phyloP scores from a whole-genome alignment of 192 early-diverging fungal species.

The Mortierella claussenii region DNA sequence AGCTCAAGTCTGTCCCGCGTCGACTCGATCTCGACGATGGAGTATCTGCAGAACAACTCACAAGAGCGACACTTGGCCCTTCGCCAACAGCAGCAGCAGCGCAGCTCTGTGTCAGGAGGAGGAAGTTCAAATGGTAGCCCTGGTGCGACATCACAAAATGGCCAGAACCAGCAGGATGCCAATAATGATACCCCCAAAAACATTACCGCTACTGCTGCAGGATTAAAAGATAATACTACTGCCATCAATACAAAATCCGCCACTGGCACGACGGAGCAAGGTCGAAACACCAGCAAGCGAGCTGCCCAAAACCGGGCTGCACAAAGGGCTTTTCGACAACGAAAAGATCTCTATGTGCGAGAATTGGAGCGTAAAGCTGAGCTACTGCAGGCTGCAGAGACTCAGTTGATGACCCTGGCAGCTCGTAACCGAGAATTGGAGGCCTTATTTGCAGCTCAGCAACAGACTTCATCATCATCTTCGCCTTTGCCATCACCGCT shows the following conservation, averaged over 20 bases:
- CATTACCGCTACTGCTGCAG: too few relatives aligned
- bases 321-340: conserved; percentile 90
- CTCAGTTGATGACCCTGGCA: conserved; percentile 47
- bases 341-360: conserved; percentile 83
- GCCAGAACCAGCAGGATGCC: too few relatives aligned
- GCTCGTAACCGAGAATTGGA: conserved; percentile 28
- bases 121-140: conserved; percentile 14
- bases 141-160: too few relatives aligned
- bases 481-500: conserved; percentile 22
- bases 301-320: conserved; percentile 92
- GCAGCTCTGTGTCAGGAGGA: too few relatives aligned
- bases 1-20: conserved; percentile 41
- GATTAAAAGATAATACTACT: too few relatives aligned
- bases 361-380: conserved; percentile 80
- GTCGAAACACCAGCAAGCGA: conserved; percentile 69
- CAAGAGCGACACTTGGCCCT: too few relatives aligned
- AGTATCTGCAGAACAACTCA: neutral
- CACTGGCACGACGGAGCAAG: conserved; percentile 34
- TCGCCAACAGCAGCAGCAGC: too few relatives aligned
- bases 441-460: neutral
- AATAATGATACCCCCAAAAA: too few relatives aligned
- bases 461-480: neutral
- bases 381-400: conserved; percentile 61
- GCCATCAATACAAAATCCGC: too few relatives aligned
- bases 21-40: conserved; percentile 25